phyloP scores from a whole-genome alignment of 139 green algal species.

The Auxenochlorella pyrenoidosa region DNA sequence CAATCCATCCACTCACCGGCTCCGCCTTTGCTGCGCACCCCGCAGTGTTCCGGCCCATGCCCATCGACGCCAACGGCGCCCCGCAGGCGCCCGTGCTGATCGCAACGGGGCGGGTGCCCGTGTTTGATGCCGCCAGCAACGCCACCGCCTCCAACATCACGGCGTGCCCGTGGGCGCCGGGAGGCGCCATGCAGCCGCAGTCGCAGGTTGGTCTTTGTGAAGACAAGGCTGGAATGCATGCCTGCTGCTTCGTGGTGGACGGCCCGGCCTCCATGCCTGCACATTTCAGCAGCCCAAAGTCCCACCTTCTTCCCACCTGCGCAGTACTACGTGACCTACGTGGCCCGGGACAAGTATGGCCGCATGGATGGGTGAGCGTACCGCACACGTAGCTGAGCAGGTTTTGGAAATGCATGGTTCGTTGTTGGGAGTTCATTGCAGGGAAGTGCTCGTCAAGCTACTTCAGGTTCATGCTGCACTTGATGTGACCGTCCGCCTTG shows the following conservation, averaged over 20 bases:
- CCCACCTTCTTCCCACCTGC: not conserved
- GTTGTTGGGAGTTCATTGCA: too few species aligned
- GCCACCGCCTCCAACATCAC: not conserved
- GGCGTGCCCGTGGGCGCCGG: constrained; percentile 15
- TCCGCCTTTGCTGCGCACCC: not conserved
- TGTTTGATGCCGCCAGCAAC: constrained; percentile 28
- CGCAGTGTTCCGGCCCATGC: constrained; percentile 30
- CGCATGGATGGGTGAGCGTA: constrained; percentile 18
- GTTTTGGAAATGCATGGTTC: too few species aligned
- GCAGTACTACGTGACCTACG: constrained; percentile 17
- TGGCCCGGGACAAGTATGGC: constrained; percentile 31
- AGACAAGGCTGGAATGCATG: not conserved
- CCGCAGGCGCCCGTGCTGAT: constrained; percentile 33
- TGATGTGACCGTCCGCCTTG: too few species aligned
- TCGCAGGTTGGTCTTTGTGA: not conserved
- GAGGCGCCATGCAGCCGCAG: constrained; percentile 1
- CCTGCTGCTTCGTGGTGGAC: not conserved
- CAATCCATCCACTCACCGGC: not conserved
- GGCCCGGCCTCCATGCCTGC: not conserved
- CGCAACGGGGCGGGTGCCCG: constrained; percentile 42
- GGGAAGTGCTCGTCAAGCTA: too few species aligned
- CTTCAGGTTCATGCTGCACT: too few species aligned
- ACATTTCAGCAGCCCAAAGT: not conserved
- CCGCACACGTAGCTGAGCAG: too few species aligned
- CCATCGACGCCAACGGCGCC: constrained; percentile 11